phyloP scores from a whole-genome alignment of 1,139 yeast genomes.

The Meyerozyma guilliermondii region DNA sequence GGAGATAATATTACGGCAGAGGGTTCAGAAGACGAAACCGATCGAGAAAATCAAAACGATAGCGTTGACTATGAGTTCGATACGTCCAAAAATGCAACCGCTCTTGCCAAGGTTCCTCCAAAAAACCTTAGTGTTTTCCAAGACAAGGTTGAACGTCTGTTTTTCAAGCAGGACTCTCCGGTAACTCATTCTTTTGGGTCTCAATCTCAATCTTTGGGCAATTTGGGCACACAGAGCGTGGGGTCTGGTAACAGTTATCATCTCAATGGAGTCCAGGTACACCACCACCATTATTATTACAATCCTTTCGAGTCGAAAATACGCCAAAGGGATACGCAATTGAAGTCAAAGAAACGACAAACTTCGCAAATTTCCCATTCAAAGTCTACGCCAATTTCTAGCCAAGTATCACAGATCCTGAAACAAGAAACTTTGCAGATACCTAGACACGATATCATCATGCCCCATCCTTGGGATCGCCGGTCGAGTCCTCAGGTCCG shows the following conservation, averaged over 20 bases:
- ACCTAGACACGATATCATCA: constrained; percentile 6
- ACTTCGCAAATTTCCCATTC: too few relatives aligned
- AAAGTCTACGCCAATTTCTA: too few relatives aligned
- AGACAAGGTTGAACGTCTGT: neutral
- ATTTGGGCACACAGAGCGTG: constrained; percentile 8
- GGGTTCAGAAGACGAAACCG: neutral
- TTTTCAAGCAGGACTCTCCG: neutral
- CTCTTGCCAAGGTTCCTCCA: neutral
- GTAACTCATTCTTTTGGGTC: neutral
- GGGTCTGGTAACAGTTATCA: neutral
- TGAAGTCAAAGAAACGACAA: too few relatives aligned
- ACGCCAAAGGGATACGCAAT: too few relatives aligned
- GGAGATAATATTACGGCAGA: neutral
- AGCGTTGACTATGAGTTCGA: constrained; percentile 1
- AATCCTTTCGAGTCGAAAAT: constrained; percentile 6
- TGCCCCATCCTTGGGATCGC: constrained; percentile 50
- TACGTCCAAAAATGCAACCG: neutral
- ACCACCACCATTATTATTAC: constrained; percentile 37
- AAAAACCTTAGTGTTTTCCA: neutral
- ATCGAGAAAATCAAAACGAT: neutral
- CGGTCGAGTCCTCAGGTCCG: constrained; percentile 32
- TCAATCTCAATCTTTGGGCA: constrained; percentile 11
- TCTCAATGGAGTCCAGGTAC: constrained; percentile 22
- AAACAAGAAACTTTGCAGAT: too few relatives aligned
- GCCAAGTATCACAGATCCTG: too few relatives aligned